Percentiles rank a stretch among this genome's conserved stretches.
Conservation (phyloP, 495 filamentous ascomycete genomes). For the Neurospora sp. region DNA sequence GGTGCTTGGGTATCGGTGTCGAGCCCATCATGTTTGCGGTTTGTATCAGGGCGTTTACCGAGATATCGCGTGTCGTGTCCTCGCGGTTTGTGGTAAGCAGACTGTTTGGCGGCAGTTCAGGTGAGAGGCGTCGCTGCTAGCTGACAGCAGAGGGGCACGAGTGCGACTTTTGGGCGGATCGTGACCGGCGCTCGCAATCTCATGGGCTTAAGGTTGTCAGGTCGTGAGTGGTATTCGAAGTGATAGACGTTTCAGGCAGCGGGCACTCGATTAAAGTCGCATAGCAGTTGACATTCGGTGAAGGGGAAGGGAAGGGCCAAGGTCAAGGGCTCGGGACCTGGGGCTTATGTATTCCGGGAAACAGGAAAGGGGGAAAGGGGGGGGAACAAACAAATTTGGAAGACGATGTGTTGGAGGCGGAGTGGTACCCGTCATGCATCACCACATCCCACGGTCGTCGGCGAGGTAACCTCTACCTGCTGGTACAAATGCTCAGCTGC, state of each 20-base stretch:
- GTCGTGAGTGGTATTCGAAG: neutral
- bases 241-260: neutral
- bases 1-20: conserved; percentile 32
- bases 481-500: neutral
- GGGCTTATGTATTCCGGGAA: neutral
- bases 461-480: neutral
- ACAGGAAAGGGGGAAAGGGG: neutral
- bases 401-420: neutral
- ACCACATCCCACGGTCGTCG: neutral
- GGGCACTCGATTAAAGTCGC: neutral
- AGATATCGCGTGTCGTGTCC: neutral
- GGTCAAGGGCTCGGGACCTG: neutral
- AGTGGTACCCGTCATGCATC: neutral
- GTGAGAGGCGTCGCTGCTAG: neutral
- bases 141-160: neutral
- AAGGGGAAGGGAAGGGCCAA: neutral
- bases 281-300: neutral
- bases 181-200: neutral
- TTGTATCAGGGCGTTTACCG: neutral
- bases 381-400: neutral
- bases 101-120: neutral
- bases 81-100: neutral
- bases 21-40: conserved; percentile 18
- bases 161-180: neutral
- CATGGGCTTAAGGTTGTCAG: neutral